Evolutionary conservation across 345 rosid genomes (phyloP).

Genomic region (Aegle marmelos): DNA sequence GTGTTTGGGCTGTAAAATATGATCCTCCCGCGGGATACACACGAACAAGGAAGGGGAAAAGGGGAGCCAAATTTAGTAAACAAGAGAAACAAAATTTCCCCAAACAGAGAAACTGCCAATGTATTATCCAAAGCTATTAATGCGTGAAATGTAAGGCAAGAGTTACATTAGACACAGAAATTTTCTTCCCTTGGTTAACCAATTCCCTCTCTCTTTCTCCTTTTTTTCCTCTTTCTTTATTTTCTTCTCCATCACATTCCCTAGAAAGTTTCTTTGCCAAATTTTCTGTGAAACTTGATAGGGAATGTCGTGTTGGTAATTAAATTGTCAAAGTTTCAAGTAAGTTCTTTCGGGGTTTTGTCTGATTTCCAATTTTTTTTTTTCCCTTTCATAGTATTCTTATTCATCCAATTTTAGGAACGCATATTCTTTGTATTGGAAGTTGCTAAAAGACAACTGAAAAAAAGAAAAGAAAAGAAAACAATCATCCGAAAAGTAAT

Average conservation of each 20-base stretch:
- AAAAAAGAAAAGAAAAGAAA: too few species aligned
- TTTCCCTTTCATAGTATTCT: not conserved
- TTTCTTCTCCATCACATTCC: constrained; percentile 20
- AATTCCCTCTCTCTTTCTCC: not conserved
- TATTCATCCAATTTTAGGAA: not conserved
- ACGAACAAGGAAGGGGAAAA: not conserved
- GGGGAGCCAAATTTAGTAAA: constrained; percentile 2
- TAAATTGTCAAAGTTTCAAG: not conserved
- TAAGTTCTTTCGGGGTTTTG: not conserved
- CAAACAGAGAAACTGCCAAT: constrained; percentile 1
- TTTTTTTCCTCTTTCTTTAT: not conserved
- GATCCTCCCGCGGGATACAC: not conserved
- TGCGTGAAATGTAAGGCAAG: constrained; percentile 26
- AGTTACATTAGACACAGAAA: not conserved
- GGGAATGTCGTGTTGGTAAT: constrained; percentile 35
- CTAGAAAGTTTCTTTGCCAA: constrained; percentile 24
- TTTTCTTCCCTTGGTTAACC: not conserved
- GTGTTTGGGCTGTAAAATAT: not conserved
- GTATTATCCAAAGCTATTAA: constrained; percentile 23
- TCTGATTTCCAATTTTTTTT: not conserved
- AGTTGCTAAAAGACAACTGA: too few species aligned
- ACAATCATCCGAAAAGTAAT: too few species aligned
- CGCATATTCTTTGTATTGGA: not conserved
- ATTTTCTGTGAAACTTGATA: constrained; percentile 26
- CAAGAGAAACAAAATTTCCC: not conserved